Evolutionary conservation across 805 yeast species (phyloP), one percentile per base, ranked within the genome.

Genomic region (Yarrowia alimentaria): DNA sequence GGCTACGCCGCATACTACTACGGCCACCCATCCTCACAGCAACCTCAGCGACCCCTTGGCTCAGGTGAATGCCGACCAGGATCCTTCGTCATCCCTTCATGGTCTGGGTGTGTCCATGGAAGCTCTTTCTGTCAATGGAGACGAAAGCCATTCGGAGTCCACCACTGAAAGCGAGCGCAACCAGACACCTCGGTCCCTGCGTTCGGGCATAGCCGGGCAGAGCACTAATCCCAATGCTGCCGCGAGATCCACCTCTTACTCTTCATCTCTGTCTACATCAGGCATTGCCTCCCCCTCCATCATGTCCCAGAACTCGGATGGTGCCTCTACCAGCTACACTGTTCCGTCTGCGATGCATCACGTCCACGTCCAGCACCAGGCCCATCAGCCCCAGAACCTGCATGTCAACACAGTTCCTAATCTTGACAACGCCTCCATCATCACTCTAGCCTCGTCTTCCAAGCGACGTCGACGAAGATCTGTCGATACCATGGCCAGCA

Each of bases 361-460:
- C 43, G 42, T 47, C 49, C 47, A 49, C 3, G 28, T 48, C 22
- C 56, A 51, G 29, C 47, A 40, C 20, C 52, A 20, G 22, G 24
- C 21, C 47, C 32, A 38, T 19, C 38, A 18, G 21, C 48, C 14
- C 22, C 40, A 25, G 11, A 42, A 26, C 7, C 42, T 26, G 40
- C 32, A 25, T 37, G 45, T 51, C 16, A 29, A 31, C 49, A 13
- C 38, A 20, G 50, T 35, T 14, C 42, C 45, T 38, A 53, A 28
- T 22, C 31, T 53, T 24, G 70, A 66, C 51, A 57, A 60, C 4
- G 70, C 70, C n/a, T 61, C 66, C 21, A 67, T 67, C 21, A 56
- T 66, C 52, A 67, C 70, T 11, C 59, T 67, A 14, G 70, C 70
- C 17, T 60, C 66, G 13, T 65, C 69, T 14, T 64, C 69, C 14